Evolutionary conservation across 441 rosid species (phyloP).

Genomic region (Lepidium campestre): DNA sequence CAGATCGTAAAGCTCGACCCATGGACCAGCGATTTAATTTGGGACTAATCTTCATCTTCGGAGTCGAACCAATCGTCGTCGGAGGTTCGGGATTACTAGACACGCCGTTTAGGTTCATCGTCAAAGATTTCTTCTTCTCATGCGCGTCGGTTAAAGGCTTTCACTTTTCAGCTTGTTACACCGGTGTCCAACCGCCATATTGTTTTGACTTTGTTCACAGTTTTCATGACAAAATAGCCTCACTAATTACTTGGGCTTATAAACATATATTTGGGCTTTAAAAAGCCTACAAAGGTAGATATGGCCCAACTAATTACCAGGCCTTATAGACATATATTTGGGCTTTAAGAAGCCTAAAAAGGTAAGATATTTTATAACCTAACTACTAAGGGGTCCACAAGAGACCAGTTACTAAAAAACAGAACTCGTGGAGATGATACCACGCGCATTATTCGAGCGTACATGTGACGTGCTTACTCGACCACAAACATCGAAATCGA

Average conservation of each 20-base stretch:
- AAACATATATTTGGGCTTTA: not conserved
- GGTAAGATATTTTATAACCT: not conserved
- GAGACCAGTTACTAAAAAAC: not conserved
- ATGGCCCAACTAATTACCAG: not conserved
- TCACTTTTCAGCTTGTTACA: not conserved
- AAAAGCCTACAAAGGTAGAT: not conserved
- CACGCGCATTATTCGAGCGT: not conserved
- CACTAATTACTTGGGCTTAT: not conserved
- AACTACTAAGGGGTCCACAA: not conserved
- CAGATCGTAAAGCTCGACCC: conserved; percentile 73
- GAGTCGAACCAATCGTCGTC: not conserved
- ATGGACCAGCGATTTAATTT: conserved; percentile 83
- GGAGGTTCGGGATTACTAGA: conserved; percentile 15
- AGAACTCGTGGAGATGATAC: not conserved
- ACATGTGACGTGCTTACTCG: not conserved
- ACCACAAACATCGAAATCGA: conserved; percentile 14
- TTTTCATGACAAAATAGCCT: not conserved
- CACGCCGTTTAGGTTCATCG: conserved; percentile 18
- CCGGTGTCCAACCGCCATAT: not conserved
- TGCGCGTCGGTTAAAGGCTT: not conserved
- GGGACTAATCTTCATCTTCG: conserved; percentile 51
- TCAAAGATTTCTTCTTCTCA: not conserved
- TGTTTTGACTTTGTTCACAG: not conserved
- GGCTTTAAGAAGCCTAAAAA: not conserved
- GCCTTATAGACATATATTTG: too few species aligned